Base-by-base conservation (phyloP, 2,329 filamentous ascomycete species). In the Fusarium drepaniforme region DNA sequence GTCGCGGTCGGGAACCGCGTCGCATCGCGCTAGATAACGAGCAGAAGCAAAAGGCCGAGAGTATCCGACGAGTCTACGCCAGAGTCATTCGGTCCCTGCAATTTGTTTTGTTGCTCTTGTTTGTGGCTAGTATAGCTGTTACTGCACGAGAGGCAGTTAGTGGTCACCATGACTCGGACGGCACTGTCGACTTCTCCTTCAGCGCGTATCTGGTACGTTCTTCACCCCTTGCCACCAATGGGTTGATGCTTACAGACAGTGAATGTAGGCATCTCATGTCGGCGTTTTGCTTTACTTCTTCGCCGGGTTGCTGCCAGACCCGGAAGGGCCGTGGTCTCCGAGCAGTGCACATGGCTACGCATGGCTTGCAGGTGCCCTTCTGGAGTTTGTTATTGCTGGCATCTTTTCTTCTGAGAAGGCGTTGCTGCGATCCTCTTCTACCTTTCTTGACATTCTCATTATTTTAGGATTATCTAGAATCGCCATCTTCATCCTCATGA, bases 251-350 rank as follows among this genome's bases (percentile, higher is more conserved):
- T 7, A 13, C 69, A 76, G 11, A 78, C 44, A 8, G 4, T 3
- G n/a, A 9, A 61, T 3, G 3, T 59, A 81, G 83, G 83, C 85
- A 8, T 84, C 85, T 4, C 79, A 85, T 59, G 82, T 84, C 16
- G 84, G 80, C 9, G 84, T 85, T 5, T 51, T 85, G 6, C 81
- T 86, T 5, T 86, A 85, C 70, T 86, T 84, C 56, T 68, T 85
- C 5, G 82, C 83, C 25, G 85, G 85, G 4, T 75, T 86, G 60
- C 79, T 86, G 8, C 85, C 85, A 4, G 83, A 86, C 44, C 85
- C 85, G 1, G 84, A 86, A 71, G 85, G 85, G 1, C 85, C 85
- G 8, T 86, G 85, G 85, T 80, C 82, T 6, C 85, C 84, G 2
- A 78, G 77, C 12, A 70, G 79, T 21, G 74, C 84, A 23, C 84